phyloP scores from a whole-genome alignment of 805 yeast genomes.

The Saturnispora saitoi region DNA sequence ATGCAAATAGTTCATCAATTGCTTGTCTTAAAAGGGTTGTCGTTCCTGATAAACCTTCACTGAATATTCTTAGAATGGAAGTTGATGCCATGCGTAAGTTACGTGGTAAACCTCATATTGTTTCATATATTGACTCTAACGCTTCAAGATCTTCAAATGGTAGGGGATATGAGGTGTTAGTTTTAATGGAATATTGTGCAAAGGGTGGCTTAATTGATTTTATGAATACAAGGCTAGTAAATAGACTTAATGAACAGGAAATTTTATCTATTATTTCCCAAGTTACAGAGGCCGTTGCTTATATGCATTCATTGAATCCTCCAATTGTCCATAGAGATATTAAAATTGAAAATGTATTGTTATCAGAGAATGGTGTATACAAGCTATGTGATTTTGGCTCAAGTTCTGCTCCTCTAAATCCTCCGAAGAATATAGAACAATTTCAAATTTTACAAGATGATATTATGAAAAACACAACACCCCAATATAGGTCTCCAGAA shows the following conservation, averaged over 20 bases:
- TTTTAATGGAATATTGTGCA: conserved; percentile 74
- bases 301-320: conserved; percentile 56
- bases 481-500: conserved; percentile 80
- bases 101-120: conserved; percentile 48
- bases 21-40: conserved; percentile 70
- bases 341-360: conserved; percentile 71
- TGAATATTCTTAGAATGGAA: conserved; percentile 58
- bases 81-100: conserved; percentile 72
- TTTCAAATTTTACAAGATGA: conserved; percentile 54
- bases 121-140: conserved; percentile 65
- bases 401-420: conserved; percentile 54
- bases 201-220: conserved; percentile 70
- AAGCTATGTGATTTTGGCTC: conserved; percentile 82
- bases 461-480: conserved; percentile 71
- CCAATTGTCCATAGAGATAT: conserved; percentile 65
- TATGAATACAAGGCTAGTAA: conserved; percentile 63
- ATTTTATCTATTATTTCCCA: conserved; percentile 61
- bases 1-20: conserved; percentile 27
- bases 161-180: conserved; percentile 63
- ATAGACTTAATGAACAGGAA: conserved; percentile 60
- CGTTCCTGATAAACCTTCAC: conserved; percentile 62
- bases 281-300: conserved; percentile 63
- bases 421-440: conserved; percentile 57
- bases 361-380: conserved; percentile 48
- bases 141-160: conserved; percentile 44